phyloP scores from a whole-genome alignment of 495 filamentous ascomycete genomes.

The Penicillium waksmanii region DNA sequence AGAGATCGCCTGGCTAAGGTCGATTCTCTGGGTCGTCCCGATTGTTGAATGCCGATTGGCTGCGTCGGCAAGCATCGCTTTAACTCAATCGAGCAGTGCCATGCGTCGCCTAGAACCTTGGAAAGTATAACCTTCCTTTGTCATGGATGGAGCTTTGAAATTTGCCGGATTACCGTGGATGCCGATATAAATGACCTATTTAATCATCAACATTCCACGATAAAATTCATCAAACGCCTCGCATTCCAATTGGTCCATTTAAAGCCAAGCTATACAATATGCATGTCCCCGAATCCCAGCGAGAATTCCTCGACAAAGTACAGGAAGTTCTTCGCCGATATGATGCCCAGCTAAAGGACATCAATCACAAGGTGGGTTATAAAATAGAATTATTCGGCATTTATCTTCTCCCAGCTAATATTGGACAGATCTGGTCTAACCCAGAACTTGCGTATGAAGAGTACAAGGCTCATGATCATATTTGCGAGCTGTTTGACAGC shows the following conservation, averaged over 20 bases:
- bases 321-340: slow-evolving; percentile 34
- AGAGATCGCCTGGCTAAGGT: not conserved
- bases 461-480: slow-evolving; percentile 53
- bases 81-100: slow-evolving; percentile 15
- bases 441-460: slow-evolving; percentile 61
- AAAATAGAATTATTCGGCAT: not conserved
- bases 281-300: slow-evolving; percentile 31
- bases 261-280: slow-evolving; percentile 19
- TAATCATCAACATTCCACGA: not conserved
- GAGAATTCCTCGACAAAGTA: slow-evolving; percentile 33
- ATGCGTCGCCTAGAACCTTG: not conserved
- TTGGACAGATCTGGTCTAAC: slow-evolving; percentile 47
- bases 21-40: slow-evolving; percentile 17
- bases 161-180: not conserved
- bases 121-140: not conserved
- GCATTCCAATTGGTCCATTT: slow-evolving; percentile 6
- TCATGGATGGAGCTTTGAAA: not conserved
- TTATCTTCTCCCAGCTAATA: not conserved
- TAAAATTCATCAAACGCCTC: not conserved
- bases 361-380: slow-evolving; percentile 49
- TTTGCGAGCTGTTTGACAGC: slow-evolving; percentile 49
- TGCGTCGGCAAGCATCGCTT: slow-evolving; percentile 25
- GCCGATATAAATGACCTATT: not conserved
- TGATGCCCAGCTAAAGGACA: slow-evolving; percentile 41
- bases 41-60: slow-evolving; percentile 28